These are phyloP conservation scores for Penicillium goetzii DNA, from an alignment of 495 filamentous ascomycete genomes.

Conservation along the genomic window DNA sequence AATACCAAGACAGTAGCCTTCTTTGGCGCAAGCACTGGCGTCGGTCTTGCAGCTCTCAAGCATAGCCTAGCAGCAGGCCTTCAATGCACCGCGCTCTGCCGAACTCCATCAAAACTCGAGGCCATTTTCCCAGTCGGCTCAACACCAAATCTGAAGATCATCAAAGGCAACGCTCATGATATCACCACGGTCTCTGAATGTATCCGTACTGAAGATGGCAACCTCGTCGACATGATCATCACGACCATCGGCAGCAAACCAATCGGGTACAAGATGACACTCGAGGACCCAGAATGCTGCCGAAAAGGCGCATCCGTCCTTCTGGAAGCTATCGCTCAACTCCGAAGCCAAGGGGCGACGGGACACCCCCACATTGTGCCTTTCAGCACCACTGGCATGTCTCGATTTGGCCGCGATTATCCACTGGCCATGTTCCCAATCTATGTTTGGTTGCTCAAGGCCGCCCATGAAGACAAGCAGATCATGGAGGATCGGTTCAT, in stretches of 20 bases:
- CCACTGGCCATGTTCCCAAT: constrained; percentile 54
- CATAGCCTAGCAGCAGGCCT: constrained; percentile 55
- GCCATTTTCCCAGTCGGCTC: constrained; percentile 40
- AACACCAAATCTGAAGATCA: constrained; percentile 48
- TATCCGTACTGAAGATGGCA: constrained; percentile 33
- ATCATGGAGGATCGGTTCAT: constrained; percentile 57
- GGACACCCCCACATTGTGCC: constrained; percentile 49
- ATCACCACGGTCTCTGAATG: constrained; percentile 38
- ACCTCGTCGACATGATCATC: constrained; percentile 35
- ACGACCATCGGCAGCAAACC: constrained; percentile 40
- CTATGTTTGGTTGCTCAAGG: constrained; percentile 53
- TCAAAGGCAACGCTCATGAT: constrained; percentile 58
- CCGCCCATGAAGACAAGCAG: constrained; percentile 62
- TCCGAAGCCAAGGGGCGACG: constrained; percentile 17
- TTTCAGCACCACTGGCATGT: constrained; percentile 60
- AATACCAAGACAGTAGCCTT: constrained; percentile 44
- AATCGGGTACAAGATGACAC: constrained; percentile 29
- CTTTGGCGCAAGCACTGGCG: constrained; percentile 57
- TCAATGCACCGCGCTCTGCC: constrained; percentile 55
- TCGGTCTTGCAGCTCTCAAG: constrained; percentile 50
- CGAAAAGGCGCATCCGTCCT: constrained; percentile 51
- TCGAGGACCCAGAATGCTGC: constrained; percentile 64
- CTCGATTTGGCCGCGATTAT: constrained; percentile 51
- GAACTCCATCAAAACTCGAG: constrained; percentile 64
- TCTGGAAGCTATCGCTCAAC: constrained; percentile 46